Conservation (phyloP, 2,329 filamentous ascomycete genomes). For the Talaromyces rugulosus region DNA sequence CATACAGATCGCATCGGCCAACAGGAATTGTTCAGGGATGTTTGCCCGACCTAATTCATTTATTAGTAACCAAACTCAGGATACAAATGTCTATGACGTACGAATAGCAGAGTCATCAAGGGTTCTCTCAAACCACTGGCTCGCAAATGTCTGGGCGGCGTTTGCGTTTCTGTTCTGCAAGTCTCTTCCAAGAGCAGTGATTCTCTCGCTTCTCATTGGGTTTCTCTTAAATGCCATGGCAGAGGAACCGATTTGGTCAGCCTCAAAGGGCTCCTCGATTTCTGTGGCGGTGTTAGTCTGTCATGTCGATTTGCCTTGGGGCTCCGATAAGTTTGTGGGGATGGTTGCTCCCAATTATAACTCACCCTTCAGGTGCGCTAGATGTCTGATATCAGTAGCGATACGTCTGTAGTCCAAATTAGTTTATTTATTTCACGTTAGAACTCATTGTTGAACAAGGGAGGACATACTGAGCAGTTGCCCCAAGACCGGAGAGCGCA, state of each 20-base stretch:
- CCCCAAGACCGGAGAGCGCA: conserved; percentile 71
- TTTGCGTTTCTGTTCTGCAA: conserved; percentile 50
- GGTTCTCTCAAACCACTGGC: conserved; percentile 69
- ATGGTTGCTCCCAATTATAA: not conserved
- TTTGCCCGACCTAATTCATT: not conserved
- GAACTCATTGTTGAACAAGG: not conserved
- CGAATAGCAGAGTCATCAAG: conserved; percentile 45
- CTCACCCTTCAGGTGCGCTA: conserved; percentile 63
- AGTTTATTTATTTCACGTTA: not conserved
- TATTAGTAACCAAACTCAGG: not conserved
- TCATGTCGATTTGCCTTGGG: not conserved
- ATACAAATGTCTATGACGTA: conserved; percentile 47
- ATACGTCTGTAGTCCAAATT: conserved; percentile 49
- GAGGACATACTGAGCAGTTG: conserved; percentile 58
- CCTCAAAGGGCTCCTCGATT: conserved; percentile 79
- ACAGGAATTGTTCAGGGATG: conserved; percentile 44
- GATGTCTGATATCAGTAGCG: conserved; percentile 61
- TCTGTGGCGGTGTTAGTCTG: conserved; percentile 39
- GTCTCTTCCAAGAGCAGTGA: conserved; percentile 56
- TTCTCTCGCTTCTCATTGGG: conserved; percentile 52
- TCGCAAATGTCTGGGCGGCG: conserved; percentile 62
- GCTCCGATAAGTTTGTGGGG: not conserved
- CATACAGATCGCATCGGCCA: conserved; percentile 63
- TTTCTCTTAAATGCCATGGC: conserved; percentile 45
- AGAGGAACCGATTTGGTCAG: conserved; percentile 68